Evolutionary conservation across 306 rosid species (phyloP), one percentile per base, ranked within the genome.

Genomic region (Citrullus colocynthis): DNA sequence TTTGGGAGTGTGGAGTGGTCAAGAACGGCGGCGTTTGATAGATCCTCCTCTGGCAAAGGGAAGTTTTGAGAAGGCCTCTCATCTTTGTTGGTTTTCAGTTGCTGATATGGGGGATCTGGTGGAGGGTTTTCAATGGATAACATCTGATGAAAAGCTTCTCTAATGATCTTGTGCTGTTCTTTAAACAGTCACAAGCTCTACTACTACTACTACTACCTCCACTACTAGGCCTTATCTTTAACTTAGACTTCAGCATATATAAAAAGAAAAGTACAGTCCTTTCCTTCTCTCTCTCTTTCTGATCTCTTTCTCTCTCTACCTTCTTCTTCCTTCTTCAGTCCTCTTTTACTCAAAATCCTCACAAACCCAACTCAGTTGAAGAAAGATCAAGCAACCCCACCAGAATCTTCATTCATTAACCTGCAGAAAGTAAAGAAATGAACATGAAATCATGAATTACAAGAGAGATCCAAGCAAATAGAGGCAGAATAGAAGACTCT

Each of bases 141-240:
- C 91, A 88, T 88, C 91, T 88, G 89, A 88, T 65, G 89, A 85
- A 84, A 81, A 82, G 74, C 89, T 82, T 82, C 89, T 75, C 86
- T 80, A 70, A n/a, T 76, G 24, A 76, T 85, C 85, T 84, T 84
- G 85, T 73, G 88, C 88, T 85, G 88, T 86, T 77, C 73, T 61
- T 21, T 62, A 80, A 86, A 82, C 86, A 84, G 85, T 78, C 84
- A 82, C 89, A 84, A 85, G 83, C 80, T 79, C 82, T 77, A 15
- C 58, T 6, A 30, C 67, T 80, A 9, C 85, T 55, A 60, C 65
- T 78, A 81, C 87, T 65, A 76, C 41, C 81, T 80, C 85, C 74
- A 79, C 85, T 79, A 44, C 84, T 81, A 63, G 72, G 58, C 80
- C 85, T 84, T 78, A 78, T 80, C 86, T 78, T 82, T 44, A 80